These are phyloP conservation scores for Ananas comosus DNA, from an alignment of 176 grass and related monocot species.

Conservation along the genomic window DNA sequence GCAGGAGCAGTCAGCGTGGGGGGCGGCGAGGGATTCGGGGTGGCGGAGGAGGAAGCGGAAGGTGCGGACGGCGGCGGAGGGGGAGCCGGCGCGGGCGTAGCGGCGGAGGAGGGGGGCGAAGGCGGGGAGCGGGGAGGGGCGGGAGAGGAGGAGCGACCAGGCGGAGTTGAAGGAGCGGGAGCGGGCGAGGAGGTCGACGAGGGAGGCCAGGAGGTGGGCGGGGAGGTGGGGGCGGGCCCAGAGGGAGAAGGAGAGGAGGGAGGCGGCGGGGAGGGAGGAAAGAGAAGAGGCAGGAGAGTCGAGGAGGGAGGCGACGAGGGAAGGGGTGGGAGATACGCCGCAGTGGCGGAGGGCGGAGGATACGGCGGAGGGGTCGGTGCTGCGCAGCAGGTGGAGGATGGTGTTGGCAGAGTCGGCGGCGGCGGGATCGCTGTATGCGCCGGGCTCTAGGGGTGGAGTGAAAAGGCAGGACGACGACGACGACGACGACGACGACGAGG, in stretches of 20 bases:
- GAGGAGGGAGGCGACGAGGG: conserved; percentile 15
- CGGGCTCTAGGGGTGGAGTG: not conserved
- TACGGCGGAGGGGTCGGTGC: not conserved
- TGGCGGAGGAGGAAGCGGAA: conserved; percentile 43
- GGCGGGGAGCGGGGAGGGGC: conserved; percentile 33
- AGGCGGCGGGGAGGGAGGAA: conserved; percentile 21
- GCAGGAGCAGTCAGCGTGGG: not conserved
- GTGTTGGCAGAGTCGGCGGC: not conserved
- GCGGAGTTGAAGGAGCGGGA: conserved; percentile 45
- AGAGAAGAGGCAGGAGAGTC: not conserved
- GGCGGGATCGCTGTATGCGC: not conserved
- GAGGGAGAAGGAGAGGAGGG: conserved; percentile 40
- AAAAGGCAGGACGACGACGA: not conserved
- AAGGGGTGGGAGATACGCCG: not conserved
- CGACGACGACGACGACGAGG: not conserved
- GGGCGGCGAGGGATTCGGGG: conserved; percentile 24
- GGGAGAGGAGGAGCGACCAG: conserved; percentile 49
- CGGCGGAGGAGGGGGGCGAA: conserved; percentile 60
- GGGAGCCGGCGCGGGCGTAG: conserved; percentile 40
- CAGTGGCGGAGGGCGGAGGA: conserved; percentile 8
- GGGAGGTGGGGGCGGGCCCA: conserved; percentile 36
- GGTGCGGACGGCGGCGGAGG: conserved; percentile 41
- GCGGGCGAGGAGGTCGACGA: conserved; percentile 50
- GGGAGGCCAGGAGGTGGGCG: conserved; percentile 15
- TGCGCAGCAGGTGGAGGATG: conserved; percentile 23